Base-by-base conservation (phyloP, 176 grass and related monocot species). In the Paspalum vaginatum region DNA sequence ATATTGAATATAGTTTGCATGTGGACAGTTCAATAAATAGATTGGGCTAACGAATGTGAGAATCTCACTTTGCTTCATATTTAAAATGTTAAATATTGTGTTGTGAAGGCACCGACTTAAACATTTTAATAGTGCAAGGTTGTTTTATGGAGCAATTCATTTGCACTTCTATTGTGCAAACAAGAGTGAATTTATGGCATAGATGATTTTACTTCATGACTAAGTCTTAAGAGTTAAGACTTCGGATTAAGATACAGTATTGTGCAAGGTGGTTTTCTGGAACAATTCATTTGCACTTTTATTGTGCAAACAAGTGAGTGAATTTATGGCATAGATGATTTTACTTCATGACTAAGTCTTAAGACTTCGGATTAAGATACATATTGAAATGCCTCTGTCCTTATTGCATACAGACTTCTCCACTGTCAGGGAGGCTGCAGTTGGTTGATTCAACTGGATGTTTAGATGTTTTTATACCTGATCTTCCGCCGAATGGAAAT, bases 401-500 rank as follows among this genome's bases (percentile, higher is more conserved):
- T 74, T 81, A 43, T 55, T 89, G 55, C 74, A 59, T 85, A 79
- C 90, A 98, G 95, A 55, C 79, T 48, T 98, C 78, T 86, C 74
- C 82, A 78, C 26, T 67, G 70, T 83, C 92, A 80, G 88, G 86
- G 81, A 90, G 77, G 81, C 78, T 95, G 71, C 89, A 91, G 81
- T 74, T 98, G 84, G 88, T 92, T 78, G 95, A 98, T 91, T 90
- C 90, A 62, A 95, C 95, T 43, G 90, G 92, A 69, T 81, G 65
- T 69, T 18, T 98, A 68, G 90, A 95, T 79, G 68, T 93, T 49
- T 16, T 93, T 41, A 83, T 98, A 90, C 92, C 86, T 59, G 92
- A 98, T 93, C 75, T 93, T 51, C 83, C 79, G 5, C 62, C 55
- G 8, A 78, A 89, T 91, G 26, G 75, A 87, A 93, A 15, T 73